A percentile compares a stretch with the other conserved stretches of the same genome.
phyloP scores from a whole-genome alignment of 805 yeast genomes.

The Candida montana region DNA sequence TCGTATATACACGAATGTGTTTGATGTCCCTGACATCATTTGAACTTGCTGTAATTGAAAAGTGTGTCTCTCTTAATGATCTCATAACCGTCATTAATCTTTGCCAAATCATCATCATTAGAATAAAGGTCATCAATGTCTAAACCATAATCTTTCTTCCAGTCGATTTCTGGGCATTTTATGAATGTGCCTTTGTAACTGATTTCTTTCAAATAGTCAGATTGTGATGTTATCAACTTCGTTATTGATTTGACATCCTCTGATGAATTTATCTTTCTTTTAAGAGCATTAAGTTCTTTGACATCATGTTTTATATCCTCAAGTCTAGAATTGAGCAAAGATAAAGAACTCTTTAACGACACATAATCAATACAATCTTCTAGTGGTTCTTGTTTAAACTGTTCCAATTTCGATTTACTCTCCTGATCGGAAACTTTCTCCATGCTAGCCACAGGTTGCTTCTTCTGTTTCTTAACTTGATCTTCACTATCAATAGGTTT shows the following conservation, averaged over 20 bases:
- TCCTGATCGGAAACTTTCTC: not conserved
- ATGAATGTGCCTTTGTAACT: slow-evolving; percentile 20
- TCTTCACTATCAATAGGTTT: not conserved
- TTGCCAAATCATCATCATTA: slow-evolving; percentile 10
- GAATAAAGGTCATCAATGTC: slow-evolving; percentile 12
- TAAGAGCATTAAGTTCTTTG: slow-evolving; percentile 18
- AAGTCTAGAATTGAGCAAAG: slow-evolving; percentile 17
- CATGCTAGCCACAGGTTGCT: not conserved
- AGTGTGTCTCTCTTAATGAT: slow-evolving; percentile 23
- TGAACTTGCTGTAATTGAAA: slow-evolving; percentile 8
- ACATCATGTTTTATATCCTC: slow-evolving; percentile 16
- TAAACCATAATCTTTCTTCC: slow-evolving; percentile 22
- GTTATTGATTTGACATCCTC: slow-evolving; percentile 16
- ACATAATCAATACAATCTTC: slow-evolving; percentile 21
- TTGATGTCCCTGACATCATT: slow-evolving; percentile 3
- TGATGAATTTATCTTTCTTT: slow-evolving; percentile 14
- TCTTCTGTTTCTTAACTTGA: not conserved
- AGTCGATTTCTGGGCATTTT: slow-evolving; percentile 22
- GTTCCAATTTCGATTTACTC: slow-evolving; percentile 6
- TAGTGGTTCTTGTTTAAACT: slow-evolving; percentile 14
- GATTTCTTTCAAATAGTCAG: slow-evolving; percentile 23
- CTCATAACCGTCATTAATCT: slow-evolving; percentile 23
- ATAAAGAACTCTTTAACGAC: slow-evolving; percentile 19
- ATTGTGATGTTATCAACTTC: slow-evolving; percentile 10
- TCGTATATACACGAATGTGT: not conserved